A percentile compares a stretch with the other conserved stretches of the same genome.
phyloP scores from a whole-genome alignment of 108 stramenopile genomes.

The Aureococcus anophagefferens region DNA sequence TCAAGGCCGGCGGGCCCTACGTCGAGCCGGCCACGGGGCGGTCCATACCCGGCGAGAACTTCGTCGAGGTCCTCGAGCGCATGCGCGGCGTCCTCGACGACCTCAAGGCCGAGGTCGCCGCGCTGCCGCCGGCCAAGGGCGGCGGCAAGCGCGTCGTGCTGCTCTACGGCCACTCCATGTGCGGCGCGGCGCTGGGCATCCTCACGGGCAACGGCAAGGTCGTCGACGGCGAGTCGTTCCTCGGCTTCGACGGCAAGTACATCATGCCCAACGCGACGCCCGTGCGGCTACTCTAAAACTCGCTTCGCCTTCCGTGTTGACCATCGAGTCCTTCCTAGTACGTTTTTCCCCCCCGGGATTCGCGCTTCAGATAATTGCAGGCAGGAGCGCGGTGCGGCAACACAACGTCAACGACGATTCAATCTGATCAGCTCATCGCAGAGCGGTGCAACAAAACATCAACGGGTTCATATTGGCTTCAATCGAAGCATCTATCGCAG shows the following conservation, averaged over 20 bases:
- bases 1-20: not conserved
- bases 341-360: too few species aligned
- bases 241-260: slow-evolving; percentile 5
- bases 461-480: too few species aligned
- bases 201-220: not conserved
- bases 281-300: too few species aligned
- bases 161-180: not conserved
- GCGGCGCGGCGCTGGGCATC: not conserved
- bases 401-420: too few species aligned
- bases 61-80: not conserved
- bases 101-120: not conserved
- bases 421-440: too few species aligned
- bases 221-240: not conserved
- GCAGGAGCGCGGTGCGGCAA: too few species aligned
- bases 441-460: too few species aligned
- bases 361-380: too few species aligned
- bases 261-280: slow-evolving; percentile 5
- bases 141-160: not conserved
- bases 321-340: too few species aligned
- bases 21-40: not conserved
- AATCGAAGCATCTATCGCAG: too few species aligned
- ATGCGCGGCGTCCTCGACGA: not conserved
- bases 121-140: not conserved
- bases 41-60: not conserved
- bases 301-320: too few species aligned